phyloP scores from a whole-genome alignment of 768 basidiomycete species.

The Mycena crocata region DNA sequence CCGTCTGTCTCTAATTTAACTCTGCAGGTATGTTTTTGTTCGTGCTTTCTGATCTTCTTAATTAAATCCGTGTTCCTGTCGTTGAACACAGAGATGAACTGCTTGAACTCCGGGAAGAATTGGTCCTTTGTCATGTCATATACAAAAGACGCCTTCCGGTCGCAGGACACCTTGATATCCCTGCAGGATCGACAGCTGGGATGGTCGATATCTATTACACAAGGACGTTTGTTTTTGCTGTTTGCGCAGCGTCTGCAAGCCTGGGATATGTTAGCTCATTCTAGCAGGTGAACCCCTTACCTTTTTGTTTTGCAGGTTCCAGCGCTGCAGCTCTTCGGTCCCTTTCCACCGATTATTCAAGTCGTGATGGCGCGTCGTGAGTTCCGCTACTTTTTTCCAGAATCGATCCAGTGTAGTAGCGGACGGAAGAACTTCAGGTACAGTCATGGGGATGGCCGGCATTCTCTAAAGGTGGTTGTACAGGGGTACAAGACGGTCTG shows the following conservation, averaged over 20 bases:
- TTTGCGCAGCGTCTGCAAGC: not conserved
- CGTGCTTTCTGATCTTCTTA: not conserved
- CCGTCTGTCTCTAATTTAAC: not conserved
- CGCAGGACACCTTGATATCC: not conserved
- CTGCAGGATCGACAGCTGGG: not conserved
- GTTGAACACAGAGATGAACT: not conserved
- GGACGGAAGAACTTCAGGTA: no score
- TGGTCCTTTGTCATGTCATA: not conserved
- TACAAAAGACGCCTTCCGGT: not conserved
- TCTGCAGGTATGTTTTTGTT: not conserved
- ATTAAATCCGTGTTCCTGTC: not conserved
- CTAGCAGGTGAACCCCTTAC: not conserved
- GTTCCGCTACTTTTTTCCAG: not conserved
- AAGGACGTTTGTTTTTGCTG: not conserved
- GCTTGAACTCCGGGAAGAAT: not conserved
- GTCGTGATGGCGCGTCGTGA: not conserved
- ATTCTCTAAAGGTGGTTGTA: no score
- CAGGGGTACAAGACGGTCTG: no score
- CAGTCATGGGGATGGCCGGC: no score
- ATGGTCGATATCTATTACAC: constrained; percentile 2
- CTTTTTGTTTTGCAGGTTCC: not conserved
- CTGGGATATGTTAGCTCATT: not conserved
- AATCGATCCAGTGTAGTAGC: not conserved
- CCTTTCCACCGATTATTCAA: not conserved
- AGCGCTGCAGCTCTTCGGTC: not conserved